Evolutionary conservation across 75 land plant genomes (phyloP), one percentile per base, ranked within the genome.

Genomic region (Sequoia sempervirens): DNA sequence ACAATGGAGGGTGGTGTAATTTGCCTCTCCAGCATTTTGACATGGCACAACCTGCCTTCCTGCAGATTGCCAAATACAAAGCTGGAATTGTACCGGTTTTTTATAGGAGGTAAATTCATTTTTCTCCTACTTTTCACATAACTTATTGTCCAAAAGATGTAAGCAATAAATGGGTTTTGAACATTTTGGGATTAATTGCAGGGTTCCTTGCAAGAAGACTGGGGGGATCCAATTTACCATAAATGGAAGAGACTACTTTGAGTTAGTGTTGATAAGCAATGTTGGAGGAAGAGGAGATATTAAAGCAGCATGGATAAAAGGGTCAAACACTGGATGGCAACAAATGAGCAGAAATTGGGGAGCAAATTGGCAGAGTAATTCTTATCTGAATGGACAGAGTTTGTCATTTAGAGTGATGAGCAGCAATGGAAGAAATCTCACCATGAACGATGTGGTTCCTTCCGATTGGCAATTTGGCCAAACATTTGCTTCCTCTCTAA

Each of bases 171-270:
- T 61, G 73, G 12, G 12, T 70, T 2, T 64, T 70, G 36, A 32
- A 70, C 36, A 12, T 70, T 15, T 12, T 70, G 73, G 78, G 9
- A 78, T 41, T 43, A 1, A 10, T 7, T 76, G 56, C 84, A 88
- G 89, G 86, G 88, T 88, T 47, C 85, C 89, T 18, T 91, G 93
- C 89, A 47, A 79, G 80, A 91, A 83, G 85, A 54, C 74, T 43
- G 93, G 92, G 12, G 90, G 93, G 2, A 90, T 91, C 30, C 50
- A 84, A 7, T 91, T 91, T 83, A 88, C 86, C 0, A 86, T 91
- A 34, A 84, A 85, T 17, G 91, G 93, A 1, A 82, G 83, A 75
- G 84, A 80, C 1, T 85, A 88, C 82, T 91, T 82, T 85, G 86
- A 80, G 66, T 15, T 85, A 68, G 89, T 91, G 26, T 12, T 85